Percentiles rank a stretch among this genome's conserved stretches.
Evolutionary conservation across 345 rosid genomes (phyloP).

Genomic region (Bretschneidera sinensis): DNA sequence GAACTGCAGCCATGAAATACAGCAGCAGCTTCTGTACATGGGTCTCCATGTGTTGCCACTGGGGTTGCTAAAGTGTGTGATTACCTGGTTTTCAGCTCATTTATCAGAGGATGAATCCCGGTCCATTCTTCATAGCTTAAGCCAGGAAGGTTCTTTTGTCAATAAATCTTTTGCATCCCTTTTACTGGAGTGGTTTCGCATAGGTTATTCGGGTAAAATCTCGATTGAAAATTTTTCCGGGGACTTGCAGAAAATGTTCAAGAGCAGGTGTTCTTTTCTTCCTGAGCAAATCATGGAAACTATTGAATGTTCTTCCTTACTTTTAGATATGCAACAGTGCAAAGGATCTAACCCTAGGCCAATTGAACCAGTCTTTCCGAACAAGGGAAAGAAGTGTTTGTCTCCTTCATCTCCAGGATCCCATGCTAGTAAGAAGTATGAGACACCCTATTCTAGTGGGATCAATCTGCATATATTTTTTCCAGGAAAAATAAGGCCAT

Average conservation of each 20-base stretch:
- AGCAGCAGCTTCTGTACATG: conserved; percentile 45
- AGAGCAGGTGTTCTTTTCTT: conserved; percentile 32
- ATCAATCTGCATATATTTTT: conserved; percentile 35
- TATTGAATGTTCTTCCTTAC: conserved; percentile 27
- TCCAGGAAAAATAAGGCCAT: conserved; percentile 26
- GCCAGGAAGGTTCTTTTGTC: conserved; percentile 23
- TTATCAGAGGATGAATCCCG: conserved; percentile 50
- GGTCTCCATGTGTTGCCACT: conserved; percentile 70
- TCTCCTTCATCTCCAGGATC: conserved; percentile 24
- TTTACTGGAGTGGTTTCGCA: conserved; percentile 56
- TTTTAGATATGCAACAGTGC: conserved; percentile 19
- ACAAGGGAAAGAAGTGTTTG: conserved; percentile 24
- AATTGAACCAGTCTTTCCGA: conserved; percentile 18
- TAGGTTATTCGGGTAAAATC: conserved; percentile 54
- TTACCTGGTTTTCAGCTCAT: conserved; percentile 67
- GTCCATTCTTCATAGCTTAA: conserved; percentile 44
- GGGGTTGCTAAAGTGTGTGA: conserved; percentile 62
- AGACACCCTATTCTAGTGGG: conserved; percentile 40
- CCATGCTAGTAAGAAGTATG: conserved; percentile 19
- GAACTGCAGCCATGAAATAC: conserved; percentile 48
- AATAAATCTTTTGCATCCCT: conserved; percentile 46
- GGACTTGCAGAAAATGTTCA: conserved; percentile 44
- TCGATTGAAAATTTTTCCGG: conserved; percentile 45
- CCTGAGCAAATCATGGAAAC: conserved; percentile 32
- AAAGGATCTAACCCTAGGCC: conserved; percentile 20